phyloP scores from a whole-genome alignment of 306 rosid genomes.

The Datisca glomerata region DNA sequence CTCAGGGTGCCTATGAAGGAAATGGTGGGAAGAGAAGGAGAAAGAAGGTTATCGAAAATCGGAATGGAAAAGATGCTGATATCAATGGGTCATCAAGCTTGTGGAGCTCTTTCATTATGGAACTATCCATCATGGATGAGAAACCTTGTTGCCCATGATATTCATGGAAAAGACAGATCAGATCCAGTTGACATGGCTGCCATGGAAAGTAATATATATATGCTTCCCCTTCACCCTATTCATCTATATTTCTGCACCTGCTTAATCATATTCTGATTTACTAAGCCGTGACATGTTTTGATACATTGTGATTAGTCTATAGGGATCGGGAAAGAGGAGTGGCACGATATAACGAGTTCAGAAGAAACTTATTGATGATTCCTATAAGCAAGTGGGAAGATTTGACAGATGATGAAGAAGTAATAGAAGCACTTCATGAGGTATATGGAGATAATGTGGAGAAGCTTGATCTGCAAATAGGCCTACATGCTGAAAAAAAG shows the following conservation, averaged over 20 bases:
- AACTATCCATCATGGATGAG: constrained; percentile 70
- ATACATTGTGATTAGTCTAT: too few relatives aligned
- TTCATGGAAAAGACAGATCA: constrained; percentile 57
- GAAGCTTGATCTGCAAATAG: constrained; percentile 57
- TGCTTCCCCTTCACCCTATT: too few relatives aligned
- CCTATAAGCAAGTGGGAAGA: constrained; percentile 69
- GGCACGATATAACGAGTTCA: constrained; percentile 57
- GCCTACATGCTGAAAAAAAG: constrained; percentile 63
- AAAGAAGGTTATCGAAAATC: constrained; percentile 32
- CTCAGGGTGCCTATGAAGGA: constrained; percentile 53
- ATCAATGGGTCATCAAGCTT: constrained; percentile 65
- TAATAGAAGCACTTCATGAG: constrained; percentile 26
- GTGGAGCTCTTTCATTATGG: constrained; percentile 55
- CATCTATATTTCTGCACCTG: too few relatives aligned
- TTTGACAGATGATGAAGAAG: constrained; percentile 47
- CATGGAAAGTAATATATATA: constrained; percentile 38
- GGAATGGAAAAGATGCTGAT: constrained; percentile 54
- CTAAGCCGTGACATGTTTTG: too few relatives aligned
- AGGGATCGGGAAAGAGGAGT: constrained; percentile 79
- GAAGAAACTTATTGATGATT: constrained; percentile 48
- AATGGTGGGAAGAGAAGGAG: constrained; percentile 56
- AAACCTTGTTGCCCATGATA: constrained; percentile 50
- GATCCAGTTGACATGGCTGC: constrained; percentile 64
- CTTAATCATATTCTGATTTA: too few relatives aligned
- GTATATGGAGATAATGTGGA: constrained; percentile 71